Conservation (phyloP, 139 green algal species). For the Deuterostichococcus epilithicus region DNA sequence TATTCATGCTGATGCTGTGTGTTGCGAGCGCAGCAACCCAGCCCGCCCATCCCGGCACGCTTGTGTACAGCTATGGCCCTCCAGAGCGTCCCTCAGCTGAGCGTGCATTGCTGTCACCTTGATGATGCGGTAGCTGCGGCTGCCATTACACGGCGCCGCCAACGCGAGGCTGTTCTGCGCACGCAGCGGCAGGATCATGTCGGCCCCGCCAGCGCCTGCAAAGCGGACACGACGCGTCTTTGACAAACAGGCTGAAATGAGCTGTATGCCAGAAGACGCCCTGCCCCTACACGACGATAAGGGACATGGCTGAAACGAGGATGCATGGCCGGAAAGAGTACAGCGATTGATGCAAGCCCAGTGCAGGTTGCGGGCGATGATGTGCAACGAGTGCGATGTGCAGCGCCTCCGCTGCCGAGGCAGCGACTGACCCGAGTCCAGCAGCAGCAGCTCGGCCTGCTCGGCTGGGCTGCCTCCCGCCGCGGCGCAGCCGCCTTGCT, state of each 20-base stretch:
- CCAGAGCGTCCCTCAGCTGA: no score
- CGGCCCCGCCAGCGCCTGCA: neutral
- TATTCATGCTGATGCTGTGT: no score
- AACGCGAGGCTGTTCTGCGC: neutral
- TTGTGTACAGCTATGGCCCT: no score
- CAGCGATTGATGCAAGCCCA: no score
- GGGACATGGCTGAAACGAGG: neutral
- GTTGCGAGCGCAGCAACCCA: no score
- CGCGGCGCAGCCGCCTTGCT: no score
- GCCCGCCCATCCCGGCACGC: no score
- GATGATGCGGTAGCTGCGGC: neutral
- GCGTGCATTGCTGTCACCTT: neutral
- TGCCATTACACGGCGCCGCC: neutral
- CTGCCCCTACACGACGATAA: neutral
- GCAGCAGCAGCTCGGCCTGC: neutral
- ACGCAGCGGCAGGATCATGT: neutral
- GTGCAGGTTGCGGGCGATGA: no score
- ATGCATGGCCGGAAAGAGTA: no score
- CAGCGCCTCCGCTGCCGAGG: neutral
- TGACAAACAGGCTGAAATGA: neutral
- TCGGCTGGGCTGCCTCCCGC: no score
- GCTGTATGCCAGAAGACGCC: neutral
- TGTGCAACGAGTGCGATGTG: no score
- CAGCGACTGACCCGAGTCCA: neutral
- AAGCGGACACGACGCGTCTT: neutral